Base-by-base conservation (phyloP, 1,139 yeast genomes). In the Geotrichum restrictum region DNA sequence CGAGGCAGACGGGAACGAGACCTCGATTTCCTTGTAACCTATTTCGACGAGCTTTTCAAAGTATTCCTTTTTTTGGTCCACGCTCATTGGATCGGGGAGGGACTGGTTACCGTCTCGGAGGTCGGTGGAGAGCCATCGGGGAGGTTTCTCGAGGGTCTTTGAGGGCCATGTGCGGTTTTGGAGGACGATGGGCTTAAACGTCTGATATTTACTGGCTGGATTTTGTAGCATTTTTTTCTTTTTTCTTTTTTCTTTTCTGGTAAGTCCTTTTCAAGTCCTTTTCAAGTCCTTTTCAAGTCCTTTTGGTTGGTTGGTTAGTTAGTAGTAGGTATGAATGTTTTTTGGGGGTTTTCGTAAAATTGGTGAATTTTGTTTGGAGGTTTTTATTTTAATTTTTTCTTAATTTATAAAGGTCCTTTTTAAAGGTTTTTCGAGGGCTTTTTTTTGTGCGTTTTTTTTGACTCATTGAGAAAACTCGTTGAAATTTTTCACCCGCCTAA, bases 101-200 rank as follows among this genome's bases (percentile, higher is more conserved):
- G 97, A 87, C 73, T 93, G 98, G 74, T 93, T 93, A 54, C 98
- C 98, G 68, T 93, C 98, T 70, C 98, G 80, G 63, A 93, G 78
- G 69, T 93, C 98, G 1, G 98, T 93, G 7, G 96, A 86, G 52
- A 93, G 79, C 98, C 98, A 93, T 69, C 98, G 78, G 54, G 98
- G 98, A 2, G 97, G 85, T 68, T 83, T 83, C 50, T 80, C 79
- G 61, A 93, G 76, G 38, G 82, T 73, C 52, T 80, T 82, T 57
- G 79, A 72, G 10, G 98, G 98, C 98, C 98, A 93, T 59, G 82
- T 80, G 62, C 98, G 81, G 63, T 85, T 79, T 24, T 88, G 82
- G 59, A 91, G 75, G 45, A 82, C 69, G 45, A 91, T 74, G 2
- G 84, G 80, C 53, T 82, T 78, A 64, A 85, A 88, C 48, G 84